Base-by-base conservation (phyloP, 805 yeast genomes). In the Saitoella complicata region DNA sequence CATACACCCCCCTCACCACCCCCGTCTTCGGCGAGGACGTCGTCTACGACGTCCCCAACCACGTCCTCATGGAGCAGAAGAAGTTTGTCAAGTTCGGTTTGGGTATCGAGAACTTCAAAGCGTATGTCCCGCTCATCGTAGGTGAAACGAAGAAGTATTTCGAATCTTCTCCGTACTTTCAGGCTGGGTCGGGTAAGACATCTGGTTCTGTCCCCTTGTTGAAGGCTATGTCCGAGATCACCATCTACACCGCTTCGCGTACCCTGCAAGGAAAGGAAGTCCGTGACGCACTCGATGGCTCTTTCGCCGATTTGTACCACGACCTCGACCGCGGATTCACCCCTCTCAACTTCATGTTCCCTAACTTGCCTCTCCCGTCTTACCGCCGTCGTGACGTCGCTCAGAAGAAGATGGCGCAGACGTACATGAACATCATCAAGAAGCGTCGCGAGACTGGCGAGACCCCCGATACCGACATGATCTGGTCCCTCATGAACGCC, bases 11-110 rank as follows among this genome's bases (percentile, higher is more conserved):
- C 60, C 72, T 91, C 64, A 91, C 98, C n/a, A 88, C 97, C n/a
- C 98, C 98, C 9, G 95, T 86, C 10, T 91, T 91, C 55, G 98
- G 98, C 55, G 77, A 86, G 58, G 98, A 97, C 57, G 98, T 91
- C 45, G 82, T 91, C 44, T 91, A 91, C 61, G 98, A 91, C 66
- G 88, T 96, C 65, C 85, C 98, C 51, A 91, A 91, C 67, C 66
- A 76, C 57, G 76, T 86, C 53, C 73, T 91, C 57, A 91, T 91
- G 98, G 98, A 91, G 62, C 98, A 91, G 65, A 91, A 91, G 75
- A 91, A 86, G 68, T 91, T 91, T 58, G 94, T 87, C 50, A 91
- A 91, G 65, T 74, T 75, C 45, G 93, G 95, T 21, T 71, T 91
- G 54, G 81, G 95, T 31, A 75, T 73, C 51, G 95, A 83, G 39